Base-by-base conservation (phyloP, 192 early-diverging fungal genomes). In the Backusella tarrabulga region DNA sequence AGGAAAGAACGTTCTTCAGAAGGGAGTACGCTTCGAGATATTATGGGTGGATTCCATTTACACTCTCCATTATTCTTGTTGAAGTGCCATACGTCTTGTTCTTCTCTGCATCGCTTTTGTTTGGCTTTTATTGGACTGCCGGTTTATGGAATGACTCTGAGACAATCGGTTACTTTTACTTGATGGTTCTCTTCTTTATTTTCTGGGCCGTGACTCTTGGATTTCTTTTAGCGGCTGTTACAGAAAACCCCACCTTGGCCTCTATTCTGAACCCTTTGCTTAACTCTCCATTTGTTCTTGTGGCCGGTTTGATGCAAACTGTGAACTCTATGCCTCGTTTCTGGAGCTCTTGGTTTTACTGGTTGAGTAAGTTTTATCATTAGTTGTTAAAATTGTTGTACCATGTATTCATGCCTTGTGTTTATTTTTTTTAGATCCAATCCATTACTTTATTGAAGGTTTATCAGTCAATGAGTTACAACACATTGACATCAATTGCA, bases 51-150 rank as follows among this genome's bases (percentile, higher is more conserved):
- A 80, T 85, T 19, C 87, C 93, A 6, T 94, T 91, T 78, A 83
- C 89, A n/a, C 72, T 86, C 12, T 86, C 91, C 0, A 89, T 91
- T 76, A 82, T 92, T 23, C 36, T 92, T 3, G 87, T 91, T 38
- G 92, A 95, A 67, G 79, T 92, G 35, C 94, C 94, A 11, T 95
- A 81, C 32, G 84, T 90, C 1, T 42, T 93, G 5, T 67, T 92
- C 32, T 76, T 87, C 29, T 81, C 86, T 67, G 90, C 92, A 0
- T 67, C 86, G 60, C 93, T 91, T 83, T 92, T 93, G 81, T 70
- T 90, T 9, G 83, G 88, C 35, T 93, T 92, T 71, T 95, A 95
- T 84, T 95, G 91, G 90, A 86, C 90, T 19, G 87, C 89, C 19
- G 91, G 91, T 0, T 84, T 95, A 36, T 88, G 86, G 44, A 76